phyloP scores from a whole-genome alignment of 2,329 filamentous ascomycete species.

The Colletotrichum sp. region DNA sequence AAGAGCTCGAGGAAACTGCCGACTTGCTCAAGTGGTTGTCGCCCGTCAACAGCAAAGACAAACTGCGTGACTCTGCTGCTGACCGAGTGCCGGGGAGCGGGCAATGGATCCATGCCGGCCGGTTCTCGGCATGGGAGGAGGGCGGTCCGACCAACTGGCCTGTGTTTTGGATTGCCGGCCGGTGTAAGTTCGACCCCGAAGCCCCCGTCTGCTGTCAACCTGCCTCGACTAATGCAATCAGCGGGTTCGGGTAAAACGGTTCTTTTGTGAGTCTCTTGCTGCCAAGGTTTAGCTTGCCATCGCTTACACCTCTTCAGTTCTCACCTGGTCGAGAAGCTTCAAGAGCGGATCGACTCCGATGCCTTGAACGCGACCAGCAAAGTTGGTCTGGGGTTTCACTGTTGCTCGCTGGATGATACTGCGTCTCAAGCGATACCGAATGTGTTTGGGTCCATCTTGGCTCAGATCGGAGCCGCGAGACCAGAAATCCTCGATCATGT shows the following conservation, averaged over 20 bases:
- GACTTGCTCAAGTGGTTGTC: conserved; percentile 24
- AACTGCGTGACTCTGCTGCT: conserved; percentile 10
- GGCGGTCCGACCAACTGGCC: conserved; percentile 11
- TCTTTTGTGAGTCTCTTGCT: conserved; percentile 24
- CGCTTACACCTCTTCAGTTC: conserved; percentile 18
- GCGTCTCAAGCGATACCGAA: conserved; percentile 29
- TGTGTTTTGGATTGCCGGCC: conserved; percentile 28
- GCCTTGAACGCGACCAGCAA: neutral
- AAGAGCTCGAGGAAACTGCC: conserved; percentile 21
- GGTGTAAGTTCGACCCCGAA: conserved; percentile 22
- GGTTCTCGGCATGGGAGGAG: conserved; percentile 22
- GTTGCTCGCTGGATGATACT: conserved; percentile 27
- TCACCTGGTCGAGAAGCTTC: conserved; percentile 24
- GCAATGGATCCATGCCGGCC: conserved; percentile 23
- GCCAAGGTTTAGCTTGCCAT: neutral
- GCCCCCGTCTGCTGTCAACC: neutral
- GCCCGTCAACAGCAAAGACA: conserved; percentile 22
- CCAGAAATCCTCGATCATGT: conserved; percentile 23
- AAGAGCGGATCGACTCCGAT: neutral
- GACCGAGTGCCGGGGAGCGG: conserved; percentile 25
- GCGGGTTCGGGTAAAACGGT: conserved; percentile 33
- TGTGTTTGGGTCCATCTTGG: conserved; percentile 31
- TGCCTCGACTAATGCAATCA: conserved; percentile 7
- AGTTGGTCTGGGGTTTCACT: conserved; percentile 26
- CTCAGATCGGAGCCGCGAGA: conserved; percentile 21